Conservation (phyloP, 371 early-diverging fungal genomes). For the Polyrhizophydium stewartii region DNA sequence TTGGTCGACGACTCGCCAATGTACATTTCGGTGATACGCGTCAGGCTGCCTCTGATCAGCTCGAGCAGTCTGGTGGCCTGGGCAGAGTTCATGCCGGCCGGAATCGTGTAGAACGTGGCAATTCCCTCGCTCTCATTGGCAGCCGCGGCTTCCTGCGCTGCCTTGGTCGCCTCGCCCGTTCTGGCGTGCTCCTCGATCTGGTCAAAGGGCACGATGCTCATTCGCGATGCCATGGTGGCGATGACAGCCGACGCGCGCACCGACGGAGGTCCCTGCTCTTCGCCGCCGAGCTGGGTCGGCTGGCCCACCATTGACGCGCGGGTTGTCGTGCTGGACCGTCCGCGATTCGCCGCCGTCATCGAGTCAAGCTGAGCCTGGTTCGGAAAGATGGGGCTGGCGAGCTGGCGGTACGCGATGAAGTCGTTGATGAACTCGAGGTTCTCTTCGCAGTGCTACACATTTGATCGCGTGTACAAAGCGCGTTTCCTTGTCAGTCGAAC, state of each 20-base stretch:
- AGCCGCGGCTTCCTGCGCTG: not conserved
- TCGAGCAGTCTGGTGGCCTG: no score
- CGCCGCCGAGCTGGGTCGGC: no score
- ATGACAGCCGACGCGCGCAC: not conserved
- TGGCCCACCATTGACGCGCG: no score
- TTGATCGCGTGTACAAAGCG: no score
- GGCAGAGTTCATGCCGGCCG: no score
- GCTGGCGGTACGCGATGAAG: conserved; percentile 6
- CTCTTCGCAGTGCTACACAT: conserved; percentile 26
- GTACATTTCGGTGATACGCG: not conserved
- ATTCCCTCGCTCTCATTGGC: not conserved
- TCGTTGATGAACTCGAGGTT: conserved; percentile 24
- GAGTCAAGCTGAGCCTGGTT: no score
- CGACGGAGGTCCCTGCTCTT: no score
- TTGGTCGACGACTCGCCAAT: no score
- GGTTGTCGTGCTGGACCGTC: no score
- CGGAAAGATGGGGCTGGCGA: conserved; percentile 3
- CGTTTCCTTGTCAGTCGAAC: no score
- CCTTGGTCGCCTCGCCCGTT: no score
- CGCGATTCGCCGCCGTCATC: no score
- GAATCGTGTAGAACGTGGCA: not conserved
- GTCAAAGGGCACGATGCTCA: not conserved
- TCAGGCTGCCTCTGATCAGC: not conserved
- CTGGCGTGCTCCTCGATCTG: not conserved
- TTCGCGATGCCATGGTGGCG: not conserved